Conservation (phyloP, 2,329 filamentous ascomycete genomes). For the Dryadomyces quercus-mongolicae region DNA sequence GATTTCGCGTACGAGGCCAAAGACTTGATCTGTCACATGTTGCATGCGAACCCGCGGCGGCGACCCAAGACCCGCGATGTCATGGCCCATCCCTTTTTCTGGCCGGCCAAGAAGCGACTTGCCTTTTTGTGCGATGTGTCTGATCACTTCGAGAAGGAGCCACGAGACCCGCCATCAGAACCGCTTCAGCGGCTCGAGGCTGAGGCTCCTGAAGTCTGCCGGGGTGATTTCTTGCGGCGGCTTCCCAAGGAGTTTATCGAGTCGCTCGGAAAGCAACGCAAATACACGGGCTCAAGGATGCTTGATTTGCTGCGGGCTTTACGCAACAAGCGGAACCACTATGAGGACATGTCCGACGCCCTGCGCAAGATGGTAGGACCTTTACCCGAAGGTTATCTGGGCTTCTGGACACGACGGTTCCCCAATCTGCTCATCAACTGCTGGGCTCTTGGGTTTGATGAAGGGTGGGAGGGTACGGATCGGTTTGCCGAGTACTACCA, state of each 20-base stretch:
- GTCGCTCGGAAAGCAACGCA: slow-evolving; percentile 83
- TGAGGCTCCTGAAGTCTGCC: slow-evolving; percentile 39
- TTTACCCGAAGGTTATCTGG: slow-evolving; percentile 68
- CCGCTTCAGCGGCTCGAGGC: slow-evolving; percentile 49
- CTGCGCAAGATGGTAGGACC: slow-evolving; percentile 60
- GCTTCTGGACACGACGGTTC: slow-evolving; percentile 73
- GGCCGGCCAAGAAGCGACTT: slow-evolving; percentile 77
- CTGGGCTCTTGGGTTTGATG: slow-evolving; percentile 59
- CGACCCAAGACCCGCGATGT: slow-evolving; percentile 66
- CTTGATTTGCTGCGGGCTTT: slow-evolving; percentile 80
- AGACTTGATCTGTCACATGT: slow-evolving; percentile 77
- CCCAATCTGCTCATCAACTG: slow-evolving; percentile 67
- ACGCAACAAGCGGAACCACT: slow-evolving; percentile 95
- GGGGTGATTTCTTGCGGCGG: slow-evolving; percentile 64
- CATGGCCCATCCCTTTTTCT: slow-evolving; percentile 94
- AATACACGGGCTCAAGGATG: slow-evolving; percentile 76
- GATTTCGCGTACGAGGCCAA: slow-evolving; percentile 79
- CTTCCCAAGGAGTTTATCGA: slow-evolving; percentile 78
- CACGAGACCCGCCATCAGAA: slow-evolving; percentile 65
- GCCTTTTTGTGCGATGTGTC: slow-evolving; percentile 93
- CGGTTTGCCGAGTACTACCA: slow-evolving; percentile 63
- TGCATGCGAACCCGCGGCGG: slow-evolving; percentile 37
- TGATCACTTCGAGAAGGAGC: slow-evolving; percentile 91
- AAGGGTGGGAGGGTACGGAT: slow-evolving; percentile 50
- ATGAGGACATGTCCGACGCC: slow-evolving; percentile 83